Evolutionary conservation across 176 grass and related monocot genomes (phyloP).

Genomic region (Oryza meridionalis): DNA sequence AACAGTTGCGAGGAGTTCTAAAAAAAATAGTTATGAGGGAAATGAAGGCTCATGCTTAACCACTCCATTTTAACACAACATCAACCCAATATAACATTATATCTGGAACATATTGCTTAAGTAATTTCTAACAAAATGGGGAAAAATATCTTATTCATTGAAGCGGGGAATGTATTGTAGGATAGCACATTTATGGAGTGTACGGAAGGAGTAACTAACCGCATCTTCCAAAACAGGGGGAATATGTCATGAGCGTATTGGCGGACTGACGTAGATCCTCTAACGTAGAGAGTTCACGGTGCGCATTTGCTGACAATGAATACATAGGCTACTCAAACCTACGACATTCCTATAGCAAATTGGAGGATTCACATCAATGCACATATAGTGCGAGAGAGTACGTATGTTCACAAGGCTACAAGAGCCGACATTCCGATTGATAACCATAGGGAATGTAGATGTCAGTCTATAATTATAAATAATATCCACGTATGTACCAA

Average conservation of each 20-base stretch:
- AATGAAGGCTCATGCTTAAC: neutral
- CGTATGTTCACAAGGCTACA: neutral
- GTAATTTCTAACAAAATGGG: neutral
- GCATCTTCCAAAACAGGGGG: neutral
- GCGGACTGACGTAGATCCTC: neutral
- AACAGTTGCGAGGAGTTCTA: neutral
- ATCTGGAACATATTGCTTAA: neutral
- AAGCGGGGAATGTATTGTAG: neutral
- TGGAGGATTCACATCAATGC: neutral
- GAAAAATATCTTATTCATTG: neutral
- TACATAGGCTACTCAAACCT: neutral
- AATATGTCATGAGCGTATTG: neutral
- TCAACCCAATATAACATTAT: neutral
- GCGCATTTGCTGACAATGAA: neutral
- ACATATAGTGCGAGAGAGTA: neutral
- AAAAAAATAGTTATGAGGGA: neutral
- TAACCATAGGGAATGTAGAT: neutral
- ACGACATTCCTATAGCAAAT: neutral
- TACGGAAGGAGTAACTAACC: neutral
- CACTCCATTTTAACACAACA: neutral
- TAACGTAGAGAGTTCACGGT: neutral
- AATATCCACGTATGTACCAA: neutral
- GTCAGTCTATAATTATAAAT: neutral
- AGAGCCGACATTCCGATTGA: neutral
- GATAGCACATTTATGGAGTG: neutral